These are phyloP conservation scores for Mortierella sp. DNA, from an alignment of 371 early-diverging fungal genomes.

Conservation along the genomic window DNA sequence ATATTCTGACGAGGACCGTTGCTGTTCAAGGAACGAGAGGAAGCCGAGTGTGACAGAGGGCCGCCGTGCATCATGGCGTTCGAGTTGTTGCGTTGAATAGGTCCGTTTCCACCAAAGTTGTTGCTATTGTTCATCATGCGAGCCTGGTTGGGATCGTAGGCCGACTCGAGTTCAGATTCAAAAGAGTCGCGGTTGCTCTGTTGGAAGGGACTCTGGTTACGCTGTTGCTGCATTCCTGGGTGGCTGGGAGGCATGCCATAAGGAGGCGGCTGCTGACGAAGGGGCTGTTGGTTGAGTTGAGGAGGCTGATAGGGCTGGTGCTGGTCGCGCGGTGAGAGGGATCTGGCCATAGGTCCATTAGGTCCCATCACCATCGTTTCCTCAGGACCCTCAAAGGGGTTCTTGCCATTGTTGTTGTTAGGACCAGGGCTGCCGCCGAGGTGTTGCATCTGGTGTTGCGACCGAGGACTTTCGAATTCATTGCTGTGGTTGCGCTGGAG, in stretches of 20 bases:
- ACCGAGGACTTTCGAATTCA: slow-evolving; percentile 13
- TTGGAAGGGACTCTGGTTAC: slow-evolving; percentile 26
- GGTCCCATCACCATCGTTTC: slow-evolving; percentile 17
- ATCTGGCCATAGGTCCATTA: background rate
- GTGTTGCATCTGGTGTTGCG: slow-evolving; percentile 37
- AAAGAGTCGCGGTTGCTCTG: slow-evolving; percentile 30
- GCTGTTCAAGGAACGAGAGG: slow-evolving; percentile 22
- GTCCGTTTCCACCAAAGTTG: slow-evolving; percentile 11
- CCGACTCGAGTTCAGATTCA: slow-evolving; percentile 45
- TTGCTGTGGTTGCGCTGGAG: slow-evolving; percentile 7
- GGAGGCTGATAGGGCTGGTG: slow-evolving; percentile 33
- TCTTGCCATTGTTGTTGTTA: slow-evolving; percentile 34
- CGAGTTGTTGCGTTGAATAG: slow-evolving; percentile 39
- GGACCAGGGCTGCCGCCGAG: slow-evolving; percentile 6
- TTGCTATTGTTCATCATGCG: slow-evolving; percentile 21
- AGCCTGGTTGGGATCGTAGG: slow-evolving; percentile 38
- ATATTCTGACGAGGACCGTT: slow-evolving; percentile 26
- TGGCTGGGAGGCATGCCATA: slow-evolving; percentile 17
- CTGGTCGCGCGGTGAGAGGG: slow-evolving; percentile 39
- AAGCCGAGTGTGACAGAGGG: slow-evolving; percentile 16
- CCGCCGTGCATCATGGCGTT: slow-evolving; percentile 28
- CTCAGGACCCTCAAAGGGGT: slow-evolving; percentile 42
- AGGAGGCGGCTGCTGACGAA: slow-evolving; percentile 25
- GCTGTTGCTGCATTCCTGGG: slow-evolving; percentile 15
- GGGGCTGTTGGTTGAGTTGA: slow-evolving; percentile 19